phyloP scores from a whole-genome alignment of 1,284 basidiomycete genomes.

The Trametes polyzona region DNA sequence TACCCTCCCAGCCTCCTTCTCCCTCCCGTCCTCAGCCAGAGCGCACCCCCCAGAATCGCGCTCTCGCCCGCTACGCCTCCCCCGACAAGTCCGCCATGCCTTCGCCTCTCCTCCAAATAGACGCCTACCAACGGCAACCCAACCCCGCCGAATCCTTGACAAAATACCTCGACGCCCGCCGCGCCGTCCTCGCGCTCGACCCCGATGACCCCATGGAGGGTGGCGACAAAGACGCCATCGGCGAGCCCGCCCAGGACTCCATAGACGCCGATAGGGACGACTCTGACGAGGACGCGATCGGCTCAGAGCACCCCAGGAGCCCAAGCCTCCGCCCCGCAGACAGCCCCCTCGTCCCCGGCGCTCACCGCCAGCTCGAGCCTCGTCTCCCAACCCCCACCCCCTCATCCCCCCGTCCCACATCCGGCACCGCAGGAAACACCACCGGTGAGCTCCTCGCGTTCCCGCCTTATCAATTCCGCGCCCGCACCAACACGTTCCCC shows the following conservation, averaged over 20 bases:
- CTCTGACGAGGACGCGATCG: constrained; percentile 28
- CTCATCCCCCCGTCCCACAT: constrained; percentile 17
- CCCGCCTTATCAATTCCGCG: constrained; percentile 15
- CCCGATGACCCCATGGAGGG: constrained; percentile 13
- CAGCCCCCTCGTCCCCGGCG: constrained; percentile 21
- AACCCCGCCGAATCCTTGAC: constrained; percentile 21
- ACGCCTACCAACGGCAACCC: constrained; percentile 21
- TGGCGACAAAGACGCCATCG: constrained; percentile 24
- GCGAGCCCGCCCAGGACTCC: constrained; percentile 21
- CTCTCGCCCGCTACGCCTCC: constrained; percentile 17
- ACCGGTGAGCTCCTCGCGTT: constrained; percentile 21
- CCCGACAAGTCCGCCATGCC: constrained; percentile 25
- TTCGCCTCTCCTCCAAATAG: constrained; percentile 27
- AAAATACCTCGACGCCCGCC: constrained; percentile 23
- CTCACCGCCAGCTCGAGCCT: constrained; percentile 18
- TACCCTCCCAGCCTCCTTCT: neutral
- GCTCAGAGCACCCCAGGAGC: constrained; percentile 27
- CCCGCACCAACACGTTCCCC: constrained; percentile 15
- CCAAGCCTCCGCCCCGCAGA: constrained; percentile 23
- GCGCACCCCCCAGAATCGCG: constrained; percentile 22
- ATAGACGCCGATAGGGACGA: constrained; percentile 22
- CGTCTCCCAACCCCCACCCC: constrained; percentile 18
- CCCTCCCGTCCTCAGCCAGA: constrained; percentile 5
- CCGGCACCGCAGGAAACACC: constrained; percentile 23
- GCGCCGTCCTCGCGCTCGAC: constrained; percentile 24